These are phyloP conservation scores for Fusarium miscanthi DNA, from an alignment of 2,329 filamentous ascomycete genomes.

Conservation along the genomic window DNA sequence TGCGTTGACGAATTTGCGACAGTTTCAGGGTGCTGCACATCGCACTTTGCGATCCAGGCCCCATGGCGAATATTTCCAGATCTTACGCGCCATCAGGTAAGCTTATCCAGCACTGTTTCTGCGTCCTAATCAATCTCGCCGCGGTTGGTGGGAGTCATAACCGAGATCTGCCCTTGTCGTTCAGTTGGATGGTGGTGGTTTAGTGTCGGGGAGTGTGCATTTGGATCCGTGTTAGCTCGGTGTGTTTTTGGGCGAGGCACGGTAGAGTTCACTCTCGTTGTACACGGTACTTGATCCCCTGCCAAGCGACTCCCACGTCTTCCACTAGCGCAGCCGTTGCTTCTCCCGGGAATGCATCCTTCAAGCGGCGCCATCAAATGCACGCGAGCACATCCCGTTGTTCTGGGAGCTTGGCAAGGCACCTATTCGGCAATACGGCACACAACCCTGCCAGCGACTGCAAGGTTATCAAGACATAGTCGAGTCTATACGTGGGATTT, in stretches of 20 bases:
- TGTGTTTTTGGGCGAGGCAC: not conserved
- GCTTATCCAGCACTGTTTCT: not conserved
- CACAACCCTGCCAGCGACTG: constrained; percentile 8
- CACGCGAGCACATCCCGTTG: constrained; percentile 22
- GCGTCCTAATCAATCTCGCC: not conserved
- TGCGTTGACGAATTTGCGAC: constrained; percentile 34
- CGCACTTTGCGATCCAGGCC: not conserved
- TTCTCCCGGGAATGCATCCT: constrained; percentile 34
- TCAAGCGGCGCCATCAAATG: constrained; percentile 33
- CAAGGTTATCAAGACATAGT: constrained; percentile 2
- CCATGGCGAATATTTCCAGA: constrained; percentile 7
- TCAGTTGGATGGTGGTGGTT: constrained; percentile 27
- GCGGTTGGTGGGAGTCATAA: constrained; percentile 11
- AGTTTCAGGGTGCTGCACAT: constrained; percentile 6
- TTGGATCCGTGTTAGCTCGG: not conserved
- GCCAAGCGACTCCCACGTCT: constrained; percentile 11
- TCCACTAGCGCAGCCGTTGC: constrained; percentile 10
- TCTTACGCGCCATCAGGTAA: constrained; percentile 16
- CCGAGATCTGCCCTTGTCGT: constrained; percentile 31
- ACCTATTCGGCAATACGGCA: constrained; percentile 44
- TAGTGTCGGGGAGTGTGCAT: constrained; percentile 38
- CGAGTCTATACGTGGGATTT: constrained; percentile 29
- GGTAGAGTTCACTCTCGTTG: not conserved
- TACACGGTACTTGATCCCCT: constrained; percentile 26
- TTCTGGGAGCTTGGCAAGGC: constrained; percentile 36